Base-by-base conservation (phyloP, 163 green algal species). In the Scenedesmus sp. region DNA sequence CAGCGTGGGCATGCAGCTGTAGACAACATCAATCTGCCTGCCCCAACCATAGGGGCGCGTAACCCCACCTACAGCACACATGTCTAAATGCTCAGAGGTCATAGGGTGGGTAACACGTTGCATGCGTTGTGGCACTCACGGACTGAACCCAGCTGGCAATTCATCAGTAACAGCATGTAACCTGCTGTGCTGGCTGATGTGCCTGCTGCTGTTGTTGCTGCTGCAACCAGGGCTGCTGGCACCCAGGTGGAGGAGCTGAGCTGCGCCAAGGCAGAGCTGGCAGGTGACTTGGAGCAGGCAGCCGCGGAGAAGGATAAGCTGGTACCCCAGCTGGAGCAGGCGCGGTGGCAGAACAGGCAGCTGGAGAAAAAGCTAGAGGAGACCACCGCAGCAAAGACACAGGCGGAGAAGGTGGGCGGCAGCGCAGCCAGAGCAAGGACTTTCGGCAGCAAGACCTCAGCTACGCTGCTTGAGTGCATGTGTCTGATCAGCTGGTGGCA, bases 291-390 rank as follows among this genome's bases (percentile, higher is more conserved):
- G 40, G 81, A 88, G 43, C 49, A 73, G 3, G 83, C 95, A 18
- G 84, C 73, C 10, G 93, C 95, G n/a, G 94, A 97, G 88, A 92
- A 93, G 18, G 95, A 97, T 37, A 56, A 82, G 44, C 83, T 97
- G 89, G 65, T 87, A 22, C 93, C 94, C 18, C 92, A 95, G 93
- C 72, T 98, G 22, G 94, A 97, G 86, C 93, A 97, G 87, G 90
- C 92, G 7, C 89, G 89, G 53, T 97, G 96, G 96, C 94, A 94
- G 83, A 76, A 51, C 0, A 92, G 95, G 22, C 95, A 97, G 94
- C 90, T 95, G 81, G 94, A 97, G 83, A 95, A 94, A 89, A 94
- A 96, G 83, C 82, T 95, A 15, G 92, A 93, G 33, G 94, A 96
- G 68, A 61, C 86, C 0, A 18, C 90, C 33, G 89, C 82, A 22